Evolutionary conservation across 768 basidiomycete genomes (phyloP).

Genomic region (Suillus subaureus): DNA sequence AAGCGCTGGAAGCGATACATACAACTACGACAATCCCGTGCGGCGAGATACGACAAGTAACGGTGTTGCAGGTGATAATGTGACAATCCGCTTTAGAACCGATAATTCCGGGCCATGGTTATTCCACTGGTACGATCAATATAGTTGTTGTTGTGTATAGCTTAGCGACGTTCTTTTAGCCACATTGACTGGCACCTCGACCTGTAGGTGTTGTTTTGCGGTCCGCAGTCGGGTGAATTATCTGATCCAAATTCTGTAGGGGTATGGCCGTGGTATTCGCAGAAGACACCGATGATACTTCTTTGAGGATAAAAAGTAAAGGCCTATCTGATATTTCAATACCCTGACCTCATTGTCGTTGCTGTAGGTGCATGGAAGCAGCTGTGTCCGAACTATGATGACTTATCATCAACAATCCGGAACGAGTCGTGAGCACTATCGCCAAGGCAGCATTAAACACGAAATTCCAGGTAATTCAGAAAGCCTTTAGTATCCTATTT

Average conservation of each 20-base stretch:
- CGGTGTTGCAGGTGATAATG: conserved; percentile 35
- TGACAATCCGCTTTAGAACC: conserved; percentile 61
- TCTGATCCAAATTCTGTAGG: conserved; percentile 39
- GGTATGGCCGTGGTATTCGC: conserved; percentile 43
- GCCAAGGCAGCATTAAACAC: not conserved
- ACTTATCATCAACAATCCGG: not conserved
- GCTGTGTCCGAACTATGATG: not conserved
- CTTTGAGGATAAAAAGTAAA: conserved; percentile 22
- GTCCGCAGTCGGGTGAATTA: not conserved
- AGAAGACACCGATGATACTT: conserved; percentile 30
- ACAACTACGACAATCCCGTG: conserved; percentile 51
- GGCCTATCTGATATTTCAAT: not conserved
- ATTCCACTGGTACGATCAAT: conserved; percentile 37
- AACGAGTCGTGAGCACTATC: not conserved
- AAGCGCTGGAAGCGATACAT: conserved; percentile 36
- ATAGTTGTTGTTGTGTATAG: not conserved
- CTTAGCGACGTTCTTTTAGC: conserved; percentile 18
- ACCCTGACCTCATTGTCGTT: not conserved
- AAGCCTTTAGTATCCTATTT: not conserved
- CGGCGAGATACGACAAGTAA: conserved; percentile 49
- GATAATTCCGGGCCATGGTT: conserved; percentile 70
- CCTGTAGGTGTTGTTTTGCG: conserved; percentile 21
- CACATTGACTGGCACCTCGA: conserved; percentile 42
- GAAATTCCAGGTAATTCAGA: not conserved
- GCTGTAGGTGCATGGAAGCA: not conserved